A percentile compares a stretch with the other conserved stretches of the same genome.
Conservation (phyloP, 371 early-diverging fungal species). For the Parasitella parasitica region DNA sequence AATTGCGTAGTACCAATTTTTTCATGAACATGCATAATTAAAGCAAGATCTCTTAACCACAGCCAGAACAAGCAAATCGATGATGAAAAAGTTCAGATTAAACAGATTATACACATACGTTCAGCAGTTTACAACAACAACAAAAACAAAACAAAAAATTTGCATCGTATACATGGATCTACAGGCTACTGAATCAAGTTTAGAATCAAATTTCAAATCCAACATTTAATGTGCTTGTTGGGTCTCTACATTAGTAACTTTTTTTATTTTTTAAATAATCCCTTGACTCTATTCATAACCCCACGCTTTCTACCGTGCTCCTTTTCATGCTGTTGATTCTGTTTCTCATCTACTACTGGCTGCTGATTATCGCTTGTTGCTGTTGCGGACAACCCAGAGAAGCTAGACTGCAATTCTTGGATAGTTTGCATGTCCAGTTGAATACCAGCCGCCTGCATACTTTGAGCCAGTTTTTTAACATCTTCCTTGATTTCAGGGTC, state of each 20-base stretch:
- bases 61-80: too few species aligned
- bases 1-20: too few species aligned
- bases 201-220: background rate
- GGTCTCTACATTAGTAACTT: background rate
- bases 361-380: background rate
- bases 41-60: too few species aligned
- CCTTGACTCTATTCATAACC: conserved; percentile 33
- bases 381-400: conserved; percentile 1
- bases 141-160: too few species aligned
- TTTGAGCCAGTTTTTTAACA: conserved; percentile 27
- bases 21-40: too few species aligned
- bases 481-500: conserved; percentile 38
- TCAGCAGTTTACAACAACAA: too few species aligned
- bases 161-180: background rate
- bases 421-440: conserved; percentile 40
- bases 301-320: conserved; percentile 19
- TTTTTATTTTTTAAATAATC: conserved; percentile 40
- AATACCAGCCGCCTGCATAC: conserved; percentile 44
- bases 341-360: background rate
- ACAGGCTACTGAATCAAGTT: background rate
- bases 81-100: too few species aligned
- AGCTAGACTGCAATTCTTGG: conserved; percentile 35
- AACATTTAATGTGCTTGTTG: background rate
- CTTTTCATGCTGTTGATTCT: conserved; percentile 4
- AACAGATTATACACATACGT: too few species aligned